Conservation (phyloP, 208 protist species). For the Zelonia costaricensis region DNA sequence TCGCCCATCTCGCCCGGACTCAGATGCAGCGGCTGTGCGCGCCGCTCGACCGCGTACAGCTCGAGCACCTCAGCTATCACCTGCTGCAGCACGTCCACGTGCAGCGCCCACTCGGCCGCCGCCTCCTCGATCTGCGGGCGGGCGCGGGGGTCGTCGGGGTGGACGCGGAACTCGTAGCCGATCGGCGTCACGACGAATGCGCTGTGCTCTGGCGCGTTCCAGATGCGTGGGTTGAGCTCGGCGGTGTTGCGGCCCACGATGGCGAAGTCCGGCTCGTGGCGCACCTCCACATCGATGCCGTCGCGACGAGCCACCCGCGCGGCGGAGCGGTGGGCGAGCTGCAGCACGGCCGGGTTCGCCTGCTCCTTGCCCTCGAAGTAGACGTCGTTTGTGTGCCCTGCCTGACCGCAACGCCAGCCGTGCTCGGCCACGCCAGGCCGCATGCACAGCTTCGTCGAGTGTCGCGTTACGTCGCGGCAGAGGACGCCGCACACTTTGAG, state of each 20-base stretch:
- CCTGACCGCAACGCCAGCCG: constrained; percentile 84
- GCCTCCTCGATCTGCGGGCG: constrained; percentile 72
- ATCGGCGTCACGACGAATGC: constrained; percentile 73
- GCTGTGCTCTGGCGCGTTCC: constrained; percentile 69
- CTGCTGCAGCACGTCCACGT: constrained; percentile 74
- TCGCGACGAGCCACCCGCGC: constrained; percentile 43
- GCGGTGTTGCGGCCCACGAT: constrained; percentile 68
- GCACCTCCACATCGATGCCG: constrained; percentile 75
- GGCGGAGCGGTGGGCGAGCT: constrained; percentile 59
- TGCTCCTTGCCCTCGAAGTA: constrained; percentile 90
- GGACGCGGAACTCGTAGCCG: constrained; percentile 90
- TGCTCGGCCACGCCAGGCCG: constrained; percentile 55
- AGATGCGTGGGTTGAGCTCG: constrained; percentile 73
- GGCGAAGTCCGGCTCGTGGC: constrained; percentile 73
- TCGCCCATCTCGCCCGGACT: constrained; percentile 70
- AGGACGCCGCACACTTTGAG: constrained; percentile 88
- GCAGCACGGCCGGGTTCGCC: constrained; percentile 63
- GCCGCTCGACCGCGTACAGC: constrained; percentile 75
- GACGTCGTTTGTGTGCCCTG: constrained; percentile 85
- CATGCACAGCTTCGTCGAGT: constrained; percentile 81
- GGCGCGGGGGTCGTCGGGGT: constrained; percentile 82
- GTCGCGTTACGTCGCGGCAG: constrained; percentile 50
- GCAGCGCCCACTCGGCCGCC: constrained; percentile 77
- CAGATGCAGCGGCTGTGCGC: constrained; percentile 64
- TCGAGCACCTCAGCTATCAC: constrained; percentile 89